A percentile compares a stretch with the other conserved stretches of the same genome.
phyloP scores from a whole-genome alignment of 1,139 yeast species.

The Yamadazyma songkhlaensis region DNA sequence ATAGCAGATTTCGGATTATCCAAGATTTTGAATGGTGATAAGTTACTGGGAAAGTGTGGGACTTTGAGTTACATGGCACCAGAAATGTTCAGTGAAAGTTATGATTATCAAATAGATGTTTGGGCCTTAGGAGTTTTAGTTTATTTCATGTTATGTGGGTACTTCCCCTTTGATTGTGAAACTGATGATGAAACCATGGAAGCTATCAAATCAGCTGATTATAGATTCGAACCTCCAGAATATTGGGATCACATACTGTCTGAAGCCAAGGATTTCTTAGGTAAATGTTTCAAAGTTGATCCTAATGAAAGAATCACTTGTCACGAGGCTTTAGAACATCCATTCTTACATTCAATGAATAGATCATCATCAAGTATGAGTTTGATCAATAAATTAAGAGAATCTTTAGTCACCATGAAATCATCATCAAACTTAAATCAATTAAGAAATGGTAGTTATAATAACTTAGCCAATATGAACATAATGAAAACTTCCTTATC shows the following conservation, averaged over 20 bases:
- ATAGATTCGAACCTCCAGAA: constrained; percentile 56
- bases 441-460: constrained; percentile 1
- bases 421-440: constrained; percentile 3
- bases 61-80: constrained; percentile 80
- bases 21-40: constrained; percentile 26
- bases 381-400: constrained; percentile 7
- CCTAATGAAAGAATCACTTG: constrained; percentile 48
- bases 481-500: not conserved
- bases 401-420: constrained; percentile 2
- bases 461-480: constrained; percentile 1
- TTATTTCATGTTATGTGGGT: constrained; percentile 71
- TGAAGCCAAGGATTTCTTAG: constrained; percentile 57
- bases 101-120: constrained; percentile 61
- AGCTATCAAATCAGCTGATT: constrained; percentile 58
- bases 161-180: constrained; percentile 79
- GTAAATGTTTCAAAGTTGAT: constrained; percentile 51
- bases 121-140: constrained; percentile 80
- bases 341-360: constrained; percentile 31
- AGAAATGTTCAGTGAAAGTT: constrained; percentile 52
- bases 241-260: constrained; percentile 56
- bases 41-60: constrained; percentile 44
- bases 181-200: constrained; percentile 65
- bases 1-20: constrained; percentile 77
- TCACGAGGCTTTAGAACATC: constrained; percentile 45
- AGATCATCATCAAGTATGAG: constrained; percentile 6